Evolutionary conservation across 2,329 filamentous ascomycete species (phyloP).

Genomic region (Lojkania enalia): DNA sequence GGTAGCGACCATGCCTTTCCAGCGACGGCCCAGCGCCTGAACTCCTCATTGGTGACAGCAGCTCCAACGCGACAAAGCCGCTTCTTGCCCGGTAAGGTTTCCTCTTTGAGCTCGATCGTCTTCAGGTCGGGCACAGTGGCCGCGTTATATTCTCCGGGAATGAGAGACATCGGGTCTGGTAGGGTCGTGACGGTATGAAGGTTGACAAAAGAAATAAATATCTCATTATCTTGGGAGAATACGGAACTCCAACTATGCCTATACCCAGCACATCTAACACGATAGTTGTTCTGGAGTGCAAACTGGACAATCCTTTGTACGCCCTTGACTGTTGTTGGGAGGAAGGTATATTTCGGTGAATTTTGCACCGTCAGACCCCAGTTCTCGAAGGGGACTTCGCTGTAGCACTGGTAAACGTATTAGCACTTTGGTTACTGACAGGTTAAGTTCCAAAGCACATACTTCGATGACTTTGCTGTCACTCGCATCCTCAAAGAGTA

Average conservation of each 20-base stretch:
- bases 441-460: conserved; percentile 15
- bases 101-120: conserved; percentile 42
- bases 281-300: conserved; percentile 39
- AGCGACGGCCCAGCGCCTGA: conserved; percentile 50
- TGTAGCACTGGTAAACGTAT: conserved; percentile 23
- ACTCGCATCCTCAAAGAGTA: conserved; percentile 38
- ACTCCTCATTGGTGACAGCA: conserved; percentile 52
- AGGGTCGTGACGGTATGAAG: conserved; percentile 43
- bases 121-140: conserved; percentile 43
- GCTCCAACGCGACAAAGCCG: conserved; percentile 49
- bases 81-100: conserved; percentile 31
- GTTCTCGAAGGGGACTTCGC: conserved; percentile 42
- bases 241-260: conserved; percentile 51
- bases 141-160: conserved; percentile 23
- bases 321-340: conserved; percentile 48
- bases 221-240: conserved; percentile 47
- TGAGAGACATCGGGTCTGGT: conserved; percentile 41
- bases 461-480: conserved; percentile 41
- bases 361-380: conserved; percentile 49
- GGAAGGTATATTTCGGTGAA: conserved; percentile 46
- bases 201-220: conserved; percentile 51
- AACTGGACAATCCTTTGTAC: conserved; percentile 48
- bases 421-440: too few species aligned
- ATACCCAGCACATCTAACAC: conserved; percentile 50
- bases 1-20: conserved; percentile 49